phyloP scores from a whole-genome alignment of 2,329 filamentous ascomycete species.

The Pseudocercospora cruenta region DNA sequence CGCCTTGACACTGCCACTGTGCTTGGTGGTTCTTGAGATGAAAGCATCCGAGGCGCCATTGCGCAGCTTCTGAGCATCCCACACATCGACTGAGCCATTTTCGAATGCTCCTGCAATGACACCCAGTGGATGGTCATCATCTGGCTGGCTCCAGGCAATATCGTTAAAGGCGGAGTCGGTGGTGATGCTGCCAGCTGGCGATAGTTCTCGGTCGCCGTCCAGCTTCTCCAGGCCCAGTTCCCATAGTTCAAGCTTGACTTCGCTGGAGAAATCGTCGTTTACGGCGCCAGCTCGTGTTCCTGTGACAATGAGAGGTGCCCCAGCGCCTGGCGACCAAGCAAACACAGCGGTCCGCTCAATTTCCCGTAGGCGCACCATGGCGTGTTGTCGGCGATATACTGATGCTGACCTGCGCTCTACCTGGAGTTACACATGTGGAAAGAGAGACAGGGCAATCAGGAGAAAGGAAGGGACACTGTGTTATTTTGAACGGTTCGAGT shows the following conservation, averaged over 20 bases:
- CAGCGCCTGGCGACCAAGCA: slow-evolving; percentile 86
- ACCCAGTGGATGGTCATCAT: slow-evolving; percentile 76
- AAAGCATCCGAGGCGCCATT: slow-evolving; percentile 65
- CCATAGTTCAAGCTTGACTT: slow-evolving; percentile 96
- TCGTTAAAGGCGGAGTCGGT: slow-evolving; percentile 97
- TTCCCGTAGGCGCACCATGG: slow-evolving; percentile 94
- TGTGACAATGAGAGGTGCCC: slow-evolving; percentile 82
- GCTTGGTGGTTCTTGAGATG: slow-evolving; percentile 84
- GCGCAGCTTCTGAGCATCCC: slow-evolving; percentile 78
- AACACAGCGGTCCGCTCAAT: slow-evolving; percentile 96
- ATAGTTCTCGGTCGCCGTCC: slow-evolving; percentile 80
- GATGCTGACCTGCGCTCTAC: slow-evolving; percentile 1
- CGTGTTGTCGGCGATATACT: slow-evolving; percentile 4
- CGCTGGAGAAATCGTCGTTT: slow-evolving; percentile 95
- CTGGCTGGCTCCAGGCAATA: slow-evolving; percentile 87
- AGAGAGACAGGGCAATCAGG: background rate
- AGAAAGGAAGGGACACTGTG: background rate
- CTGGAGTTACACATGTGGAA: slow-evolving; percentile 9
- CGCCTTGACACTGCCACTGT: slow-evolving; percentile 89
- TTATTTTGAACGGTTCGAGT: background rate
- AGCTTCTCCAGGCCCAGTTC: slow-evolving; percentile 81
- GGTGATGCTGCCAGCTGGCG: slow-evolving; percentile 79
- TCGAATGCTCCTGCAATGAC: slow-evolving; percentile 95
- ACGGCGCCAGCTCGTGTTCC: slow-evolving; percentile 94
- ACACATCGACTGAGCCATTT: slow-evolving; percentile 89